Evolutionary conservation across 257 asterid species (phyloP).

Genomic region (Fraxinus pennsylvanica): DNA sequence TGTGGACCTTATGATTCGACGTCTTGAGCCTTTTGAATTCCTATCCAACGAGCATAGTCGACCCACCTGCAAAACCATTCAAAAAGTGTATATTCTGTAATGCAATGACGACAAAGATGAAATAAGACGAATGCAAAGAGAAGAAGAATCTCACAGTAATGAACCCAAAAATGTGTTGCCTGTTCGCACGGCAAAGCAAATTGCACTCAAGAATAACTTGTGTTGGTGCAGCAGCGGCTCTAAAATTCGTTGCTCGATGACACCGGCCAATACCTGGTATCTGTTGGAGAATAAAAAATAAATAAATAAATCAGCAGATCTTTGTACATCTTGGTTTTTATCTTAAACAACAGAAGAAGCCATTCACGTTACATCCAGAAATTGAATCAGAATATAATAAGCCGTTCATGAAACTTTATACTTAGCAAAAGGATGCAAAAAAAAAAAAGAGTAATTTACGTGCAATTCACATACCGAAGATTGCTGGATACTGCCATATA

Average conservation of each 20-base stretch:
- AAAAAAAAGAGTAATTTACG: neutral
- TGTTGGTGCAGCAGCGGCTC: conserved; percentile 25
- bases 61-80: conserved; percentile 28
- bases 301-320: neutral
- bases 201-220: conserved; percentile 22
- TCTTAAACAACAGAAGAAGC: neutral
- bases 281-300: neutral
- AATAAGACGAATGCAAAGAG: neutral
- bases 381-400: neutral
- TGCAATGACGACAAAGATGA: neutral
- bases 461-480: conserved; percentile 14
- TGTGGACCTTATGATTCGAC: neutral
- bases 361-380: neutral
- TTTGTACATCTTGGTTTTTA: neutral
- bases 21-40: conserved; percentile 22
- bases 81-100: neutral
- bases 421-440: neutral
- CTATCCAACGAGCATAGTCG: conserved; percentile 25
- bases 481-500: conserved; percentile 30
- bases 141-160: conserved; percentile 9
- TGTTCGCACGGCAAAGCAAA: conserved; percentile 27
- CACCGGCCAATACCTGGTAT: conserved; percentile 26
- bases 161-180: conserved; percentile 31
- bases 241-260: conserved; percentile 22
- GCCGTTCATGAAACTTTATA: neutral